A percentile compares a stretch with the other conserved stretches of the same genome.
Evolutionary conservation across 805 yeast genomes (phyloP).

Genomic region (Cyberlindnera veronae): DNA sequence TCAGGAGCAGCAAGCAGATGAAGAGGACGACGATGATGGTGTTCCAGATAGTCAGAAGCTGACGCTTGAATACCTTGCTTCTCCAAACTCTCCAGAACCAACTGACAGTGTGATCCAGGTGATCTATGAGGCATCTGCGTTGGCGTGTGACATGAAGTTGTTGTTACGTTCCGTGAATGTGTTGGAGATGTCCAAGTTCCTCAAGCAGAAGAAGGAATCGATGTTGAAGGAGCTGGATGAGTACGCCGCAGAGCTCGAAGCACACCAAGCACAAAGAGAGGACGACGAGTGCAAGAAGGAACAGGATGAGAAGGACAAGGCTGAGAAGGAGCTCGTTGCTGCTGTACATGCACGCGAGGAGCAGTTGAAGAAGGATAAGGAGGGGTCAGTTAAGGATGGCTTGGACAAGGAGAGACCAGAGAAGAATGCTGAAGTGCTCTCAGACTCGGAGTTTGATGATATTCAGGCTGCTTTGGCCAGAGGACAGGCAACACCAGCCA

Average conservation of each 20-base stretch:
- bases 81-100: constrained; percentile 54
- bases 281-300: constrained; percentile 1
- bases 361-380: neutral
- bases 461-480: neutral
- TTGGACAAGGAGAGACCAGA: neutral
- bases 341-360: neutral
- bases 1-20: constrained; percentile 16
- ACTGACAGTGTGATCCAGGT: constrained; percentile 52
- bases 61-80: constrained; percentile 55
- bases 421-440: neutral
- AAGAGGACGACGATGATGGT: constrained; percentile 21
- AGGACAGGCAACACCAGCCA: neutral
- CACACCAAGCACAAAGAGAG: constrained; percentile 5
- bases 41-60: constrained; percentile 26
- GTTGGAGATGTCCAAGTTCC: constrained; percentile 43
- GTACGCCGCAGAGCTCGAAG: constrained; percentile 3
- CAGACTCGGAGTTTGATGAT: constrained; percentile 1
- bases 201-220: constrained; percentile 30
- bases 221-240: constrained; percentile 19
- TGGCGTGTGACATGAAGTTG: constrained; percentile 61
- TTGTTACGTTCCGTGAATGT: constrained; percentile 55
- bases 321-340: neutral
- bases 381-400: neutral
- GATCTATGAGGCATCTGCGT: constrained; percentile 57
- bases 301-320: neutral